Conservation (phyloP, 495 filamentous ascomycete genomes). For the Tuber brumale region DNA sequence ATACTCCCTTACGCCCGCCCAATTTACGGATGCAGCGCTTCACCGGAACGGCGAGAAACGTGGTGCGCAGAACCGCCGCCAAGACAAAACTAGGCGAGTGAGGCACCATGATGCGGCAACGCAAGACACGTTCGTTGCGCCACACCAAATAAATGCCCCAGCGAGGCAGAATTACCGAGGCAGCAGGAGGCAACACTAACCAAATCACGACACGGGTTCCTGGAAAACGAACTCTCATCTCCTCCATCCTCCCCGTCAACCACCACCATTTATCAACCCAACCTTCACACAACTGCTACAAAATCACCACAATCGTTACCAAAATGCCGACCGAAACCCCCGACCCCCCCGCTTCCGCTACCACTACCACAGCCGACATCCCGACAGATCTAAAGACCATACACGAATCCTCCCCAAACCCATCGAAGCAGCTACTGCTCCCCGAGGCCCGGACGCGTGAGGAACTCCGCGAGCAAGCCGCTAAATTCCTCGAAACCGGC, state of each 20-base stretch:
- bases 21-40: too few species aligned
- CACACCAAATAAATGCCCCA: background rate
- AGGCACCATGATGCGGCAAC: background rate
- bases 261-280: constrained; percentile 4
- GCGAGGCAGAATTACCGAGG: constrained; percentile 22
- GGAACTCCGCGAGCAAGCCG: constrained; percentile 61
- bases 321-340: constrained; percentile 10
- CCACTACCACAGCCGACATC: constrained; percentile 13
- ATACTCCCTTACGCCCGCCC: too few species aligned
- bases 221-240: constrained; percentile 2
- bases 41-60: too few species aligned
- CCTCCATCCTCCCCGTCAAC: background rate
- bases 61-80: background rate
- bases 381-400: constrained; percentile 32
- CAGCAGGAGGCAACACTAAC: background rate
- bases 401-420: constrained; percentile 38
- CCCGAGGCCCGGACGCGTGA: constrained; percentile 39
- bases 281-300: background rate
- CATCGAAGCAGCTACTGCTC: constrained; percentile 27
- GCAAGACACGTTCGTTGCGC: background rate
- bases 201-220: background rate
- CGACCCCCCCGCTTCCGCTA: constrained; percentile 2
- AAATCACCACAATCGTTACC: background rate
- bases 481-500: constrained; percentile 72
- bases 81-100: background rate